These are phyloP conservation scores for Hippophae tibetana DNA, from an alignment of 306 rosid genomes.

Conservation along the genomic window DNA sequence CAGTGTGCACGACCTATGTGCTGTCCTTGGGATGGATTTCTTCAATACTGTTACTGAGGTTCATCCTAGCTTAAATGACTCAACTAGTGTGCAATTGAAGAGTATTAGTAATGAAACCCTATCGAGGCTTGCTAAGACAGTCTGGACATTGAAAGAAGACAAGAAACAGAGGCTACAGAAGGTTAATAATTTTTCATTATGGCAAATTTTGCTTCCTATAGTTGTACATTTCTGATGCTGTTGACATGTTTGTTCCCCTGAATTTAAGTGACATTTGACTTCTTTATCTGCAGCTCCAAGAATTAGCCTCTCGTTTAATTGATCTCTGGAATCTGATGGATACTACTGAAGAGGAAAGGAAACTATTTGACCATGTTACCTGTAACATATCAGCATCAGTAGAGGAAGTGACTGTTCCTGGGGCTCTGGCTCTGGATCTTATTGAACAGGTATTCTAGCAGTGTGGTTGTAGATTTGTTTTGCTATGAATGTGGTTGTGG, in stretches of 20 bases:
- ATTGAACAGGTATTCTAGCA: constrained; percentile 63
- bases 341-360: constrained; percentile 80
- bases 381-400: constrained; percentile 92
- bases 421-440: constrained; percentile 88
- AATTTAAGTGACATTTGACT: constrained; percentile 9
- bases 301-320: constrained; percentile 74
- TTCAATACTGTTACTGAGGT: constrained; percentile 89
- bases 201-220: neutral
- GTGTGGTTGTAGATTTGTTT: constrained; percentile 7
- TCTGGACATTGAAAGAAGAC: constrained; percentile 56
- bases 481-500: too few relatives aligned
- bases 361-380: constrained; percentile 85
- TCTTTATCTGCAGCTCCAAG: constrained; percentile 71
- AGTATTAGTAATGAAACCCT: constrained; percentile 92
- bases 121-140: constrained; percentile 78
- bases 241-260: neutral
- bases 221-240: neutral
- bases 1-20: constrained; percentile 86
- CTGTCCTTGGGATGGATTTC: constrained; percentile 97
- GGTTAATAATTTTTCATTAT: constrained; percentile 27
- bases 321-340: constrained; percentile 99
- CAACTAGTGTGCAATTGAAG: constrained; percentile 85
- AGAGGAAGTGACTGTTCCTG: constrained; percentile 95
- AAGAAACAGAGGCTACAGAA: constrained; percentile 72
- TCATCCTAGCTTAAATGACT: constrained; percentile 91